Percentiles rank a stretch among this genome's conserved stretches.
Evolutionary conservation across 768 basidiomycete genomes (phyloP).

Genomic region (Podaxis sp.): DNA sequence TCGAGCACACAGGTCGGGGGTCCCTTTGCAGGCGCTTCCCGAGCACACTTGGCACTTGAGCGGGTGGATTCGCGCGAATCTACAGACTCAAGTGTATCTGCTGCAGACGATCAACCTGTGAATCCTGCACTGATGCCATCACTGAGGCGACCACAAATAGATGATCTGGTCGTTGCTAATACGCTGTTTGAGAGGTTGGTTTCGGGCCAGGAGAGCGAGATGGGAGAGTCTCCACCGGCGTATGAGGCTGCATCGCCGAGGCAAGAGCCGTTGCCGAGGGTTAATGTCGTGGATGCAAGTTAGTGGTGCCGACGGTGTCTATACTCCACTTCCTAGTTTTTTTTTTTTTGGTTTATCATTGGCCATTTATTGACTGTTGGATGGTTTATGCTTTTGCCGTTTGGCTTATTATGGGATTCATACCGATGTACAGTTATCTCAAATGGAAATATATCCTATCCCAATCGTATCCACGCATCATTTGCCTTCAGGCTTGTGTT

Average conservation of each 20-base stretch:
- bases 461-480: too few species aligned
- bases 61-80: slow-evolving; percentile 29
- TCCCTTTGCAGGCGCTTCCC: slow-evolving; percentile 7
- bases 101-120: slow-evolving; percentile 32
- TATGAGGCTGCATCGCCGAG: slow-evolving; percentile 31
- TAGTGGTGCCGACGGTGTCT: not conserved
- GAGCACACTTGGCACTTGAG: slow-evolving; percentile 19
- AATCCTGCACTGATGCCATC: slow-evolving; percentile 26
- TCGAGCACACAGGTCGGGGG: slow-evolving; percentile 8
- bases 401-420: too few species aligned
- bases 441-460: too few species aligned
- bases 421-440: too few species aligned
- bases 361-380: not conserved
- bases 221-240: slow-evolving; percentile 83
- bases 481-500: too few species aligned
- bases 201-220: slow-evolving; percentile 75
- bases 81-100: slow-evolving; percentile 29
- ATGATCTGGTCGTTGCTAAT: slow-evolving; percentile 21
- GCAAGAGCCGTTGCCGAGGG: not conserved
- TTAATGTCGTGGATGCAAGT: not conserved
- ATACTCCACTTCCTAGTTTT: not conserved
- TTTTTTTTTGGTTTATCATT: not conserved
- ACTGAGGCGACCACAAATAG: slow-evolving; percentile 17
- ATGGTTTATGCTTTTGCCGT: too few species aligned
- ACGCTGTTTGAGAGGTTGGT: slow-evolving; percentile 73